Percentiles rank a stretch among this genome's conserved stretches.
Conservation (phyloP, 768 basidiomycete genomes). For the Neoboletus magnificus region DNA sequence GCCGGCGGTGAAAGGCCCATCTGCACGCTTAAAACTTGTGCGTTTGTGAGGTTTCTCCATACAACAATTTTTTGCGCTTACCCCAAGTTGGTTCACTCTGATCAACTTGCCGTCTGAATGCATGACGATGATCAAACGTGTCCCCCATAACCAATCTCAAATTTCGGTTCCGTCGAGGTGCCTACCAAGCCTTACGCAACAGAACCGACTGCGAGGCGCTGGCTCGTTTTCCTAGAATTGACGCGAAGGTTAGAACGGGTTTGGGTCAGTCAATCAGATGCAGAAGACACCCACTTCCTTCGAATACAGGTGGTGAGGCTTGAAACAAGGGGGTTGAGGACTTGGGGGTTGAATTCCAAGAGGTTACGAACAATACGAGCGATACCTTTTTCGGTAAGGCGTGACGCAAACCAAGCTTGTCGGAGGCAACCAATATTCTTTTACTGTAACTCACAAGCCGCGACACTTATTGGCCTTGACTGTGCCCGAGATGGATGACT, state of each 20-base stretch:
- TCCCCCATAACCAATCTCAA: background rate
- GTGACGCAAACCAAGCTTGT: background rate
- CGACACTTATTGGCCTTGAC: background rate
- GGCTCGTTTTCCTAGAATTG: background rate
- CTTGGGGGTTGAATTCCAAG: too few species aligned
- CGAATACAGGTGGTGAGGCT: too few species aligned
- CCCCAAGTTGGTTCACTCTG: background rate
- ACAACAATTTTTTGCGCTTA: background rate
- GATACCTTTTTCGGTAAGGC: conserved; percentile 8
- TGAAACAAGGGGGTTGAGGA: too few species aligned
- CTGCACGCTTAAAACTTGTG: too few species aligned
- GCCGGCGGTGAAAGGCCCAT: too few species aligned
- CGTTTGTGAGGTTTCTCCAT: background rate
- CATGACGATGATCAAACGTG: background rate
- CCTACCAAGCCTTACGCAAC: background rate
- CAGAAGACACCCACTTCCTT: background rate
- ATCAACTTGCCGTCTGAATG: background rate
- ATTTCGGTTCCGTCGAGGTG: background rate
- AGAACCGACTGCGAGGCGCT: background rate
- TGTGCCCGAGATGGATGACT: conserved; percentile 47
- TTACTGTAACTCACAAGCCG: background rate
- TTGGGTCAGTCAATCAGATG: too few species aligned
- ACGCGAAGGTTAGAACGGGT: too few species aligned
- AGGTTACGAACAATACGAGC: too few species aligned
- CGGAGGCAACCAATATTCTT: background rate